Percentiles rank a stretch among this genome's conserved stretches.
Evolutionary conservation across 768 basidiomycete species (phyloP).

Genomic region (Neoboletus magnificus): DNA sequence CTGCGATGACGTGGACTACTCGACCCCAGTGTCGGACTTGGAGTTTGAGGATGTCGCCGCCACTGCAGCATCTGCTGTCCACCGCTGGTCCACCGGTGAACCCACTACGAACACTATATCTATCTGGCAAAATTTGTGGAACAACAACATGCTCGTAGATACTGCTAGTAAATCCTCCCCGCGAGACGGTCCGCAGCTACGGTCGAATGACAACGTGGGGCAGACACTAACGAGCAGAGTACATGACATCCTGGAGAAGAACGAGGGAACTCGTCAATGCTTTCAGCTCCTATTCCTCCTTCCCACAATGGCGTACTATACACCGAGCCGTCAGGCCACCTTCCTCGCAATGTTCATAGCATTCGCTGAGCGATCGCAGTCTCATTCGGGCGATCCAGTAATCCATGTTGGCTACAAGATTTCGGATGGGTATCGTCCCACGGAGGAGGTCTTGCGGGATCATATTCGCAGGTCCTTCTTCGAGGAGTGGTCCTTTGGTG

Average conservation of each 20-base stretch:
- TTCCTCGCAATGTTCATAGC: constrained; percentile 30
- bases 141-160: too few relatives aligned
- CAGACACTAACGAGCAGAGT: not conserved
- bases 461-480: not conserved
- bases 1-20: too few relatives aligned
- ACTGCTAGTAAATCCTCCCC: too few relatives aligned
- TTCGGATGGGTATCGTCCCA: constrained; percentile 10
- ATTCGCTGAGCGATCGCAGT: constrained; percentile 15
- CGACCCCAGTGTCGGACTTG: too few relatives aligned
- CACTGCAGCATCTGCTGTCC: too few relatives aligned
- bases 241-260: not conserved
- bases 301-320: constrained; percentile 20
- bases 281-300: constrained; percentile 1
- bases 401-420: constrained; percentile 3
- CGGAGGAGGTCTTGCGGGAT: not conserved
- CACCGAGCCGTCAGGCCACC: not conserved
- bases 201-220: too few relatives aligned
- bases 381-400: not conserved
- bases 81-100: too few relatives aligned
- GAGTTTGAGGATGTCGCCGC: too few relatives aligned
- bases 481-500: not conserved
- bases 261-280: not conserved
- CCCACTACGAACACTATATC: too few relatives aligned
- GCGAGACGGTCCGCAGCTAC: too few relatives aligned
- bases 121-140: too few relatives aligned